Evolutionary conservation across 176 grass and related monocot species (phyloP), one percentile per base, ranked within the genome.

Genomic region (Rhipidocladum racemiflorum): DNA sequence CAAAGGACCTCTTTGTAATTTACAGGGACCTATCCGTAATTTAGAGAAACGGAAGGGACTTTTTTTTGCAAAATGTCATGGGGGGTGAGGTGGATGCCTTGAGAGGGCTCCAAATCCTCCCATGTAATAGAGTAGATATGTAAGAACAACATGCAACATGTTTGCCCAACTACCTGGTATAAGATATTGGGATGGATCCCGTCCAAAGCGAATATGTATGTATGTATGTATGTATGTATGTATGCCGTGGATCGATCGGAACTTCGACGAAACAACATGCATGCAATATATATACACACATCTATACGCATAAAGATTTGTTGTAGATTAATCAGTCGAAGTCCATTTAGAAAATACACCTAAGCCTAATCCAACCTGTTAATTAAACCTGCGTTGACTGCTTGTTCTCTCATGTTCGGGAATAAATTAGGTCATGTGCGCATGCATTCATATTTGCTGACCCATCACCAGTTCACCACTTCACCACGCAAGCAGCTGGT

Each of bases 151-250:
- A 25, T 3, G 54, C 54, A 49, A 42, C 24, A 18, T 13, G 23
- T 8, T 16, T 80, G 25, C 7, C 38, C 14, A 50, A 38, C 57
- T 46, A 13, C 23, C 32, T 9, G 21, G 17, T 24, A 28, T 29
- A 35, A 28, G 25, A 21, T 21, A 27, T 27, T 8, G 55, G 9
- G 13, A 20, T 16, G 35, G 61, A 76, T 76, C 25, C 2, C 18
- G 62, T 46, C 50, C 62, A 29, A 42, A 2, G 59, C n/a, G 70
- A 69, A 76, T 82, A 87, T 76, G 23, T 34, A n/a, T n/a, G n/a
- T n/a, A n/a, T n/a, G n/a, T n/a, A n/a, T n/a, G n/a, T n/a, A n/a
- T n/a, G n/a, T n/a, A n/a, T n/a, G n/a, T n/a, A n/a, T n/a, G n/a
- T n/a, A n/a, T n/a, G n/a, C n/a, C 55, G 1, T 32, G 4, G 62